Evolutionary conservation across 352 stramenopile species (phyloP).

Genomic region (Pythium insidiosum): DNA sequence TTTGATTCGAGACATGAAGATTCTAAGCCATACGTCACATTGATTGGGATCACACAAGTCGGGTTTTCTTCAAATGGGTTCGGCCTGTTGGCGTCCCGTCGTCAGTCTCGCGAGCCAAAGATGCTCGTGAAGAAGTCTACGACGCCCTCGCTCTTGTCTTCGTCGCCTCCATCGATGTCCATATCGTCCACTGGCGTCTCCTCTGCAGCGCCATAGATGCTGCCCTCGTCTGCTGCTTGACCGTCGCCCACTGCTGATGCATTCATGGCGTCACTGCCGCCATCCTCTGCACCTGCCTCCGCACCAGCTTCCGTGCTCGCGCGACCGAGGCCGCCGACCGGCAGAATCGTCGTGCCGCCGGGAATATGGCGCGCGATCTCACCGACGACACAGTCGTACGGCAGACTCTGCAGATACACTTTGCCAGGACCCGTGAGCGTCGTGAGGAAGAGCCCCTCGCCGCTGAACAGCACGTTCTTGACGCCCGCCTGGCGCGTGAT

Average conservation of each 20-base stretch:
- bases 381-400: constrained; percentile 88
- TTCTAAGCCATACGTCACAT: no score
- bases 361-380: constrained; percentile 89
- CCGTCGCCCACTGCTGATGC: constrained; percentile 9
- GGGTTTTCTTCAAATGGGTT: no score
- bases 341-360: constrained; percentile 77
- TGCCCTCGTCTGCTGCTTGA: constrained; percentile 9
- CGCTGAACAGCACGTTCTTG: constrained; percentile 94
- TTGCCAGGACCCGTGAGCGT: constrained; percentile 87
- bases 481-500: constrained; percentile 89
- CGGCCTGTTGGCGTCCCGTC: no score
- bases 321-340: constrained; percentile 72
- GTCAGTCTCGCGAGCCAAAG: no score
- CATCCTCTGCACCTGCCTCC: constrained; percentile 18
- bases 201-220: constrained; percentile 30
- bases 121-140: constrained; percentile 56
- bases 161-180: constrained; percentile 15
- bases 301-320: constrained; percentile 26
- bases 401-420: constrained; percentile 89
- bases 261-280: constrained; percentile 15
- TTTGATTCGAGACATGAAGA: no score
- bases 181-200: constrained; percentile 3
- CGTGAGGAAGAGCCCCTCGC: constrained; percentile 92
- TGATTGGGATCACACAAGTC: no score
- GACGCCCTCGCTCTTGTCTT: constrained; percentile 24